A percentile compares a stretch with the other conserved stretches of the same genome.
Evolutionary conservation across 164 flowering plant species (phyloP).

Genomic region (Vitis amurensis): DNA sequence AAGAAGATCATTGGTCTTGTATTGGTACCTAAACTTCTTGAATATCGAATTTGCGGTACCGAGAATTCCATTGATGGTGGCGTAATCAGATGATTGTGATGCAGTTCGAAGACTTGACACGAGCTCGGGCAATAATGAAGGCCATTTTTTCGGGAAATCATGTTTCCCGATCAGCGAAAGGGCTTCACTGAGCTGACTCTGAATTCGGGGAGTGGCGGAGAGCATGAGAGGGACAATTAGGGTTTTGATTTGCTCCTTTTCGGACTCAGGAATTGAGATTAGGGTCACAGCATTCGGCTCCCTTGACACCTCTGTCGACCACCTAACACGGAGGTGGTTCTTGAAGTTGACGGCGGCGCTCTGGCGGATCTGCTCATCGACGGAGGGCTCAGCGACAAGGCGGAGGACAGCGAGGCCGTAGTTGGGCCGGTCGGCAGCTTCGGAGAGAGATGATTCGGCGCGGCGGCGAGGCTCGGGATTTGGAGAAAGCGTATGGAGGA

Average conservation of each 20-base stretch:
- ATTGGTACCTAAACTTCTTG: constrained; percentile 80
- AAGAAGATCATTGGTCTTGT: constrained; percentile 65
- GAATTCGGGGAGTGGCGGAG: constrained; percentile 51
- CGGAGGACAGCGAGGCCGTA: constrained; percentile 80
- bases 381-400: constrained; percentile 60
- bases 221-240: constrained; percentile 82
- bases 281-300: constrained; percentile 13
- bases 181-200: constrained; percentile 85
- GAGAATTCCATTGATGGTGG: constrained; percentile 77
- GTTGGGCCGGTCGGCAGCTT: constrained; percentile 64
- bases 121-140: constrained; percentile 74
- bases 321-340: constrained; percentile 71
- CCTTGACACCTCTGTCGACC: constrained; percentile 40
- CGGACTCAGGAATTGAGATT: constrained; percentile 47
- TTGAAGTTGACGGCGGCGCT: constrained; percentile 92
- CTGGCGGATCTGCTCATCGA: constrained; percentile 75
- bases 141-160: constrained; percentile 90
- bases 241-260: constrained; percentile 77
- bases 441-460: constrained; percentile 73
- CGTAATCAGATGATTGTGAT: constrained; percentile 47
- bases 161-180: constrained; percentile 74
- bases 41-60: constrained; percentile 79
- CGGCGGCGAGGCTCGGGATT: constrained; percentile 69
- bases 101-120: constrained; percentile 47
- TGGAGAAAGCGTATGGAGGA: constrained; percentile 78